A percentile compares a stretch with the other conserved stretches of the same genome.
Conservation (phyloP, 345 rosid genomes). For the Eutrema japonicum region DNA sequence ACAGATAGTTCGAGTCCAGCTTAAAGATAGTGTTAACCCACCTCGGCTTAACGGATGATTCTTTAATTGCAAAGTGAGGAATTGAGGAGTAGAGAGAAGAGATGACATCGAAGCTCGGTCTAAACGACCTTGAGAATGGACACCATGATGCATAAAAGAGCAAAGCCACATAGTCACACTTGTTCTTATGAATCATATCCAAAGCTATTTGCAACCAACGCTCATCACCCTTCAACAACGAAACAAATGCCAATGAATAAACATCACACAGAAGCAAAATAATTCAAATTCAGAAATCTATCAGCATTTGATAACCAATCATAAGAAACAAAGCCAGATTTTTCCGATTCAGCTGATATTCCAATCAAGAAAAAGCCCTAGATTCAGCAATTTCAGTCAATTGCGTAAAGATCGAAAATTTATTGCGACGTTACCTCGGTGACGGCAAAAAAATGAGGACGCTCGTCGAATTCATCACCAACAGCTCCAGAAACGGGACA, state of each 20-base stretch:
- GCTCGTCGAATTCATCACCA: slow-evolving; percentile 38
- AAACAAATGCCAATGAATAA: slow-evolving; percentile 22
- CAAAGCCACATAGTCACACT: slow-evolving; percentile 69
- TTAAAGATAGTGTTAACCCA: slow-evolving; percentile 40
- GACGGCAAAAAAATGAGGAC: slow-evolving; percentile 49
- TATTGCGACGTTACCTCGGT: slow-evolving; percentile 56
- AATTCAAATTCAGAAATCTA: not conserved
- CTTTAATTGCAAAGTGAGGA: slow-evolving; percentile 80
- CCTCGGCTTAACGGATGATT: slow-evolving; percentile 89
- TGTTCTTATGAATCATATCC: slow-evolving; percentile 64
- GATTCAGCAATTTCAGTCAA: not conserved
- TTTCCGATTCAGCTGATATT: not conserved
- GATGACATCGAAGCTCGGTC: slow-evolving; percentile 69
- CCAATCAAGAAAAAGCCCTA: not conserved
- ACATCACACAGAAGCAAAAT: not conserved
- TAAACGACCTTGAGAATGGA: slow-evolving; percentile 81
- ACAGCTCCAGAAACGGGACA: slow-evolving; percentile 40
- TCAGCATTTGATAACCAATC: not conserved
- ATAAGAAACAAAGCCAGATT: not conserved
- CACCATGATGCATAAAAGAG: slow-evolving; percentile 97
- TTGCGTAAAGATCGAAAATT: not conserved
- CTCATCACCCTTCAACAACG: slow-evolving; percentile 76
- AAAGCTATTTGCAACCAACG: slow-evolving; percentile 68
- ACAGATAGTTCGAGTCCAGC: not conserved
- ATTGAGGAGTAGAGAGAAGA: slow-evolving; percentile 70